These are phyloP conservation scores for Brassica hybrid DNA, from an alignment of 441 rosid genomes.

Conservation along the genomic window DNA sequence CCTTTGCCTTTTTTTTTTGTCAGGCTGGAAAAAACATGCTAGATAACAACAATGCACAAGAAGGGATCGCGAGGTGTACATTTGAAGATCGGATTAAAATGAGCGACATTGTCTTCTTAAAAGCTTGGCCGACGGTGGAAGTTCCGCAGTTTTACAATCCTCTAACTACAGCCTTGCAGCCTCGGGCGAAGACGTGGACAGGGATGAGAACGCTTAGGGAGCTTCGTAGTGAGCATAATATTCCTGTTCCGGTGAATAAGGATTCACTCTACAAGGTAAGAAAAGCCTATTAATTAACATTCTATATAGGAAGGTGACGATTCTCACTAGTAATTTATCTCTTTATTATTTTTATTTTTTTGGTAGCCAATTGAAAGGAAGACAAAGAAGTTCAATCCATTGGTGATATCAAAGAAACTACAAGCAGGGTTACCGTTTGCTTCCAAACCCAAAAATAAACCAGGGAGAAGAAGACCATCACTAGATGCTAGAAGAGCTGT, in stretches of 20 bases:
- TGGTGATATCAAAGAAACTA: slow-evolving; percentile 72
- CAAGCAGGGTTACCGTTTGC: slow-evolving; percentile 74
- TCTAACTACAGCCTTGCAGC: slow-evolving; percentile 86
- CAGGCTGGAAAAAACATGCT: too few species aligned
- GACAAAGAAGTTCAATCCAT: slow-evolving; percentile 69
- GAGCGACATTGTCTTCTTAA: too few species aligned
- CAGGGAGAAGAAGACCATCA: slow-evolving; percentile 49
- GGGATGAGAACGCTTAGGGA: slow-evolving; percentile 94
- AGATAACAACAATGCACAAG: too few species aligned
- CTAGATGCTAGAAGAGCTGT: slow-evolving; percentile 79
- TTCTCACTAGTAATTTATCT: neutral
- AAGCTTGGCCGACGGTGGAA: slow-evolving; percentile 34
- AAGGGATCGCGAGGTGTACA: too few species aligned
- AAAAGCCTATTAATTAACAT: neutral
- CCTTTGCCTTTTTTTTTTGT: neutral
- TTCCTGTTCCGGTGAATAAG: slow-evolving; percentile 81
- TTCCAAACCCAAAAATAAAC: slow-evolving; percentile 77
- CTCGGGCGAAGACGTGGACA: slow-evolving; percentile 75
- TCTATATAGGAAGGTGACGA: neutral
- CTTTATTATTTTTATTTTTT: neutral
- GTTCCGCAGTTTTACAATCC: slow-evolving; percentile 80
- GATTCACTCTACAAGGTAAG: slow-evolving; percentile 75
- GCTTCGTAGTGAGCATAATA: slow-evolving; percentile 70
- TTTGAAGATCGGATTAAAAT: too few species aligned
- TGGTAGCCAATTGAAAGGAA: slow-evolving; percentile 70